Evolutionary conservation across 768 basidiomycete genomes (phyloP).

Genomic region (Calocybe indica): DNA sequence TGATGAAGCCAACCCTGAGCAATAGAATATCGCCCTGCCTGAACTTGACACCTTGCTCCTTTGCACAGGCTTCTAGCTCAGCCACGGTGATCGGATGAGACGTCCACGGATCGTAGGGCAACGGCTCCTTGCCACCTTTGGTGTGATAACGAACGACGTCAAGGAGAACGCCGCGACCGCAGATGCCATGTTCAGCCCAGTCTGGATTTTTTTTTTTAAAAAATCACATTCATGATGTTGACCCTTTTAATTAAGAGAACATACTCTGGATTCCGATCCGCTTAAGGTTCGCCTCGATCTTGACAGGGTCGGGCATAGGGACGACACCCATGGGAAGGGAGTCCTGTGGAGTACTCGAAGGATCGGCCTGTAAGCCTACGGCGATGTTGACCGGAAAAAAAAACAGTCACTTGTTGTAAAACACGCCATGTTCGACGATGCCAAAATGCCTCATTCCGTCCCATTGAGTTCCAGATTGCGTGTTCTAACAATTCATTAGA

Average conservation of each 20-base stretch:
- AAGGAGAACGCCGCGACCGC: slow-evolving; percentile 61
- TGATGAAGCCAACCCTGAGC: slow-evolving; percentile 56
- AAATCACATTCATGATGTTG: too few relatives aligned
- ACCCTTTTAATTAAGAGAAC: slow-evolving; percentile 14
- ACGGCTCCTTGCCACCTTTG: slow-evolving; percentile 19
- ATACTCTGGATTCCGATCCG: slow-evolving; percentile 65
- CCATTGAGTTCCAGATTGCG: slow-evolving; percentile 69
- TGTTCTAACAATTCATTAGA: slow-evolving; percentile 39
- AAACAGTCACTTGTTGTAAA: slow-evolving; percentile 52
- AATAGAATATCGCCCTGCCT: slow-evolving; percentile 56
- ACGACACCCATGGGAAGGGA: slow-evolving; percentile 39
- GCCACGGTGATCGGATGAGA: slow-evolving; percentile 44
- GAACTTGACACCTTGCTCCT: slow-evolving; percentile 52
- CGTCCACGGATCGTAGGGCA: slow-evolving; percentile 64
- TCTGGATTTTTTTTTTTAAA: slow-evolving; percentile 27
- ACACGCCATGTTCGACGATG: slow-evolving; percentile 43
- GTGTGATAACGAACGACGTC: slow-evolving; percentile 55
- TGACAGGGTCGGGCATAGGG: slow-evolving; percentile 40
- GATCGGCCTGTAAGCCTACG: not conserved
- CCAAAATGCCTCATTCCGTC: slow-evolving; percentile 61
- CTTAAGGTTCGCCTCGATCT: slow-evolving; percentile 38
- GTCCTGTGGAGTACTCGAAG: slow-evolving; percentile 33
- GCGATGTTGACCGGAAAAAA: not conserved
- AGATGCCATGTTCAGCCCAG: slow-evolving; percentile 68
- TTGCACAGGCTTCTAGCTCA: slow-evolving; percentile 54